These are phyloP conservation scores for Henckelia pumila DNA, from an alignment of 257 asterid genomes.

Conservation along the genomic window DNA sequence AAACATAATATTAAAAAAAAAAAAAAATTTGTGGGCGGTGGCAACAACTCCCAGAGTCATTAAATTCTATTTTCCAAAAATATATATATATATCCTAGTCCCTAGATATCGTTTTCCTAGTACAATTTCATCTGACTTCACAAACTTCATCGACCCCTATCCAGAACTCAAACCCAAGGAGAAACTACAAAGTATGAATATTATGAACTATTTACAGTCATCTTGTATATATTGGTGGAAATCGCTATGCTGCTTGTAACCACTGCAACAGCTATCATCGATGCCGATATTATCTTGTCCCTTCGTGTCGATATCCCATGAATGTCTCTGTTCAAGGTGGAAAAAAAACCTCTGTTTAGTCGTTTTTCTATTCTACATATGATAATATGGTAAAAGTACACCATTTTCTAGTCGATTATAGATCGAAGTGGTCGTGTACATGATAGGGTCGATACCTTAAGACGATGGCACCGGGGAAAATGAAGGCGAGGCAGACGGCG, in stretches of 20 bases:
- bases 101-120: too few species aligned
- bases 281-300: constrained; percentile 69
- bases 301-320: constrained; percentile 66
- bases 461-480: constrained; percentile 80
- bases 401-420: too few species aligned
- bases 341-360: not conserved
- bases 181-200: too few species aligned
- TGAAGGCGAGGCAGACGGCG: constrained; percentile 82
- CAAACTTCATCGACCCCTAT: too few species aligned
- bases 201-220: constrained; percentile 27
- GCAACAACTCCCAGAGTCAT: too few species aligned
- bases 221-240: constrained; percentile 67
- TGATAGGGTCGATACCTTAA: constrained; percentile 51
- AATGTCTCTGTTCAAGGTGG: constrained; percentile 55
- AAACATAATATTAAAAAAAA: too few species aligned
- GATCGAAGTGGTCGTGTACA: too few species aligned
- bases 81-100: too few species aligned
- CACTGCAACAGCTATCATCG: constrained; percentile 65
- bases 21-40: too few species aligned
- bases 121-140: too few species aligned
- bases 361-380: not conserved
- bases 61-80: too few species aligned
- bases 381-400: not conserved
- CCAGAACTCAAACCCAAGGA: too few species aligned
- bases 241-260: constrained; percentile 76